Evolutionary conservation across 1,284 basidiomycete genomes (phyloP).

Genomic region (Phlebopus sp.): DNA sequence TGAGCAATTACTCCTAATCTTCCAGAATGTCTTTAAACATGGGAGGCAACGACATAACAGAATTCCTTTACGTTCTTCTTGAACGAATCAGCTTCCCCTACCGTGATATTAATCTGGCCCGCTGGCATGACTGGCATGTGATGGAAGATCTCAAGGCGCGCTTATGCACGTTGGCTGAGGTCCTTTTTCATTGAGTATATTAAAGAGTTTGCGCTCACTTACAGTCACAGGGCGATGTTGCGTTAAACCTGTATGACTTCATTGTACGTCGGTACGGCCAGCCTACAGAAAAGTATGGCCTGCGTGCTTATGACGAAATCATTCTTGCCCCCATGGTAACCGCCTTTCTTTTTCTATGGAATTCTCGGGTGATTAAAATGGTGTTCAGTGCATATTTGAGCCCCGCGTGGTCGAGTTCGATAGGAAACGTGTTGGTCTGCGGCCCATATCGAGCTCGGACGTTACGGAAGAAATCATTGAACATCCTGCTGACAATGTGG

Average conservation of each 20-base stretch:
- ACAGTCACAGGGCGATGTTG: constrained; percentile 70
- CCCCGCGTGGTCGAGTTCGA: constrained; percentile 91
- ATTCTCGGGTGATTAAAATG: constrained; percentile 7
- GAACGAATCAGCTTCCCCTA: constrained; percentile 88
- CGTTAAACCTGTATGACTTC: constrained; percentile 87
- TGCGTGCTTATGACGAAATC: constrained; percentile 94
- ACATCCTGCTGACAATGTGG: constrained; percentile 59
- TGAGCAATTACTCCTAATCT: constrained; percentile 7
- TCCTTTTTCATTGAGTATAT: constrained; percentile 33
- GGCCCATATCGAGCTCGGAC: constrained; percentile 47
- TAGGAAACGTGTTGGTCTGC: constrained; percentile 58
- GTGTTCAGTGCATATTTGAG: constrained; percentile 80
- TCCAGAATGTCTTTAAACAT: constrained; percentile 79
- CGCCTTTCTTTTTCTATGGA: constrained; percentile 20
- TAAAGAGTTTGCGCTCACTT: constrained; percentile 3
- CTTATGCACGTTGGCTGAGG: constrained; percentile 84
- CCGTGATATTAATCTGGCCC: constrained; percentile 71
- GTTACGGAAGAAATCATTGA: constrained; percentile 75
- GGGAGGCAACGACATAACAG: constrained; percentile 93
- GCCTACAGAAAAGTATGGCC: constrained; percentile 82
- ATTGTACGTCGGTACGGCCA: constrained; percentile 75
- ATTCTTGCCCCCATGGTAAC: constrained; percentile 90
- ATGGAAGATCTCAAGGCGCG: constrained; percentile 87
- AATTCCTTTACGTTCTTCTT: constrained; percentile 82
- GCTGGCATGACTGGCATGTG: constrained; percentile 82